A percentile compares a stretch with the other conserved stretches of the same genome.
phyloP scores from a whole-genome alignment of 169 alveolate genomes.

The Blepharisma undulans region DNA sequence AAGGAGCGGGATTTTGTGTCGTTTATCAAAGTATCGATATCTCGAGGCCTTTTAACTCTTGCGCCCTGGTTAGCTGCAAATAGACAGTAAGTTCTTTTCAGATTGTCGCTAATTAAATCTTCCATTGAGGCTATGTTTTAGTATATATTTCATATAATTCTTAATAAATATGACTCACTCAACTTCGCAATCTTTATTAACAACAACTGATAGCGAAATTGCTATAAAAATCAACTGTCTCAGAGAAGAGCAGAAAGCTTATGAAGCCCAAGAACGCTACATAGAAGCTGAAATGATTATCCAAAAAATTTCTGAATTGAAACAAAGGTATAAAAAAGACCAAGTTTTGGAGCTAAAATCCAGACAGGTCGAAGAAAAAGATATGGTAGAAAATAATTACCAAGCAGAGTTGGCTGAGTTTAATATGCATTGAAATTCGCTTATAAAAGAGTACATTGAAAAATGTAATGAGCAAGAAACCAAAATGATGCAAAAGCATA shows the following conservation, averaged over 20 bases:
- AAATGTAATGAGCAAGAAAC: background rate
- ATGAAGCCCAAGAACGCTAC: slow-evolving; percentile 10
- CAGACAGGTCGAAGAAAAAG: background rate
- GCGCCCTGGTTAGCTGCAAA: background rate
- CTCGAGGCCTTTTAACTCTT: background rate
- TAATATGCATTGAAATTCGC: background rate
- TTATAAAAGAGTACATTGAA: background rate
- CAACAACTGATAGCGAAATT: background rate
- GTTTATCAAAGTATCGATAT: background rate
- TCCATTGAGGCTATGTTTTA: background rate
- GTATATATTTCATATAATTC: background rate
- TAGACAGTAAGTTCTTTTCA: background rate
- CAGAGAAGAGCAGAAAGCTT: background rate
- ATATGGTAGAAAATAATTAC: background rate
- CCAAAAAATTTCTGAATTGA: background rate
- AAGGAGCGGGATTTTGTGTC: background rate
- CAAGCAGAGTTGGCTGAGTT: background rate
- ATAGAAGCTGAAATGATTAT: background rate
- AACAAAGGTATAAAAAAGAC: background rate
- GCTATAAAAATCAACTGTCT: background rate
- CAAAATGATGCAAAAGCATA: background rate
- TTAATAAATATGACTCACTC: background rate
- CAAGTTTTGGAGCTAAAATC: background rate
- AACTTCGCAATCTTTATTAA: background rate
- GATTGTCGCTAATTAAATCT: background rate